These are phyloP conservation scores for Lathyrus aphaca DNA, from an alignment of 306 rosid species.

Conservation along the genomic window DNA sequence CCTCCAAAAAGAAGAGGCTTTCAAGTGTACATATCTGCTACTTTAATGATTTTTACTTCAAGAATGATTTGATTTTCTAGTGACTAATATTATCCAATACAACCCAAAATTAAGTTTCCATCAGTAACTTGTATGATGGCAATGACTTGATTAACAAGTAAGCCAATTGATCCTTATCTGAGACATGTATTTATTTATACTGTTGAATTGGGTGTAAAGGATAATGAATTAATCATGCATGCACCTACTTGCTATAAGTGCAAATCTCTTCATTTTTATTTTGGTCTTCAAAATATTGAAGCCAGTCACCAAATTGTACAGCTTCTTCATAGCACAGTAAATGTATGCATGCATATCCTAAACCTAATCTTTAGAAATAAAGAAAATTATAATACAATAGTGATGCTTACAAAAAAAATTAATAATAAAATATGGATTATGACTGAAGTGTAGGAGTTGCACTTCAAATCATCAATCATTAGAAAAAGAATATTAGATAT, in stretches of 20 bases:
- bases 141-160: too few species aligned
- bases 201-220: too few species aligned
- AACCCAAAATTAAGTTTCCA: too few species aligned
- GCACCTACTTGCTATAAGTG: background rate
- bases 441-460: constrained; percentile 37
- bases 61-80: too few species aligned
- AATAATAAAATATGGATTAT: constrained; percentile 36
- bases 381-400: constrained; percentile 22
- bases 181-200: too few species aligned
- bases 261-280: background rate
- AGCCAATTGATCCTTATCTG: too few species aligned
- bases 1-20: constrained; percentile 5
- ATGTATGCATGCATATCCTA: constrained; percentile 31
- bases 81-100: too few species aligned
- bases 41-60: too few species aligned
- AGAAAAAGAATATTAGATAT: constrained; percentile 36
- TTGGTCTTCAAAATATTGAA: background rate
- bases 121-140: too few species aligned
- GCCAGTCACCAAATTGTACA: constrained; percentile 34
- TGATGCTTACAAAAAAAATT: constrained; percentile 35
- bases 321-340: background rate
- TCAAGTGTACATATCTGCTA: background rate
- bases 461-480: constrained; percentile 38
- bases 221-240: background rate
- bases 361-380: constrained; percentile 22